These are phyloP conservation scores for Cadophora gregata DNA, from an alignment of 2,329 filamentous ascomycete species.

Conservation along the genomic window DNA sequence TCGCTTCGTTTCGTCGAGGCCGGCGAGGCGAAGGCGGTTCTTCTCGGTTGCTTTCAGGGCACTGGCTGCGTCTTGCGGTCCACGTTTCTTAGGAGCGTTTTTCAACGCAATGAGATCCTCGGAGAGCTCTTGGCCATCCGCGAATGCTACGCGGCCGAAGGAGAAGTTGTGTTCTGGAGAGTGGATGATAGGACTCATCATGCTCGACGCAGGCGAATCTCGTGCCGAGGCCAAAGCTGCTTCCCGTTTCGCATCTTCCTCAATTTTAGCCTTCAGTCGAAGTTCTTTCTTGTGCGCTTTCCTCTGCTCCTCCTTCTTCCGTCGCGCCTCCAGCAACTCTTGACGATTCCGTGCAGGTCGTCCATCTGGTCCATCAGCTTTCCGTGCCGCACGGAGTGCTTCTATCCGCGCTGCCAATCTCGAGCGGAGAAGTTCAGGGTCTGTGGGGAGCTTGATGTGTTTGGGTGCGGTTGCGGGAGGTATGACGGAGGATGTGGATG, in stretches of 20 bases:
- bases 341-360: conserved; percentile 84
- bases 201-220: conserved; percentile 60
- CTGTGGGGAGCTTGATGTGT: conserved; percentile 69
- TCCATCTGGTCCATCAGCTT: conserved; percentile 84
- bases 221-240: conserved; percentile 64
- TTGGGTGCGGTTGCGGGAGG: conserved; percentile 67
- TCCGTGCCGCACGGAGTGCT: conserved; percentile 81
- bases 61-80: conserved; percentile 82
- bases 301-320: conserved; percentile 84
- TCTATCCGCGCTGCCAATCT: conserved; percentile 85
- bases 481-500: conserved; percentile 72
- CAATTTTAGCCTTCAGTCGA: conserved; percentile 76
- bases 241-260: conserved; percentile 73
- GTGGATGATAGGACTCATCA: conserved; percentile 61
- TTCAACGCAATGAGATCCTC: conserved; percentile 67
- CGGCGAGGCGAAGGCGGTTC: conserved; percentile 80
- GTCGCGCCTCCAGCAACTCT: conserved; percentile 88
- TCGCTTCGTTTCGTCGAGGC: conserved; percentile 79
- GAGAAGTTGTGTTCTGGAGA: conserved; percentile 73
- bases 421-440: conserved; percentile 76
- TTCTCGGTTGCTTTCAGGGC: conserved; percentile 86
- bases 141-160: conserved; percentile 91
- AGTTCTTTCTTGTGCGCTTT: conserved; percentile 90
- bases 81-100: conserved; percentile 76
- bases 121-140: conserved; percentile 81